Conservation (phyloP, 1,139 yeast genomes). For the Kodamaea ohmeri region DNA sequence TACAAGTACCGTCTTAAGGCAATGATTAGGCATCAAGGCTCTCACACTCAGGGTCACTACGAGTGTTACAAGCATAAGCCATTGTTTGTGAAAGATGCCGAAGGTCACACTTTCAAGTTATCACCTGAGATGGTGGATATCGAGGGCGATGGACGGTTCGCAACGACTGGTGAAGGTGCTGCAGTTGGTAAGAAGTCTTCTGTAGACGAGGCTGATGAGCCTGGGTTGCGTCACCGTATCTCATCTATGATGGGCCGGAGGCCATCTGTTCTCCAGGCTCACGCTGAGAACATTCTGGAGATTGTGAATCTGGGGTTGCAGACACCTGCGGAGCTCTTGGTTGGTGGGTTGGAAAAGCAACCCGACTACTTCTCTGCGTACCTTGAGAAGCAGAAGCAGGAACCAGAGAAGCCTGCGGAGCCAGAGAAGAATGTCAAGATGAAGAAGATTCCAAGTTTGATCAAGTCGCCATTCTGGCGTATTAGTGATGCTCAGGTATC, state of each 20-base stretch:
- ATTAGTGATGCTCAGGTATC: constrained; percentile 71
- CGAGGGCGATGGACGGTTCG: constrained; percentile 3
- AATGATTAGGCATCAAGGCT: constrained; percentile 80
- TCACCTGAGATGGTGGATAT: constrained; percentile 46
- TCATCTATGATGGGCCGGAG: constrained; percentile 46
- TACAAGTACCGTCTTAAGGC: constrained; percentile 64
- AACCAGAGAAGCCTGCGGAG: constrained; percentile 8
- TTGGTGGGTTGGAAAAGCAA: constrained; percentile 28
- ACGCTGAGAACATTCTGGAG: constrained; percentile 40
- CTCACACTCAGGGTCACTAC: constrained; percentile 88
- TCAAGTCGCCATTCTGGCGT: constrained; percentile 77
- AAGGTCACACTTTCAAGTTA: constrained; percentile 46
- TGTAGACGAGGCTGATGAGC: not conserved
- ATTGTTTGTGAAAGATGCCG: constrained; percentile 49
- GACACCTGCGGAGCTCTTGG: constrained; percentile 45
- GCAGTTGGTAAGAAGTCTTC: not conserved
- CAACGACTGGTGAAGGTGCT: not conserved
- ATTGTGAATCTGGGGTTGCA: constrained; percentile 39
- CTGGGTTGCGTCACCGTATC: constrained; percentile 32
- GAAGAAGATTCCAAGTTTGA: constrained; percentile 52
- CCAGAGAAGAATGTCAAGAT: constrained; percentile 30
- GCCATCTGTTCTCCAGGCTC: constrained; percentile 43
- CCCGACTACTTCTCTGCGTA: constrained; percentile 17
- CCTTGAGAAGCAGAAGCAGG: constrained; percentile 13
- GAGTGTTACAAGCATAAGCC: constrained; percentile 78